Conservation (phyloP, 176 grass and related monocot species). For the Pharus latifolius region DNA sequence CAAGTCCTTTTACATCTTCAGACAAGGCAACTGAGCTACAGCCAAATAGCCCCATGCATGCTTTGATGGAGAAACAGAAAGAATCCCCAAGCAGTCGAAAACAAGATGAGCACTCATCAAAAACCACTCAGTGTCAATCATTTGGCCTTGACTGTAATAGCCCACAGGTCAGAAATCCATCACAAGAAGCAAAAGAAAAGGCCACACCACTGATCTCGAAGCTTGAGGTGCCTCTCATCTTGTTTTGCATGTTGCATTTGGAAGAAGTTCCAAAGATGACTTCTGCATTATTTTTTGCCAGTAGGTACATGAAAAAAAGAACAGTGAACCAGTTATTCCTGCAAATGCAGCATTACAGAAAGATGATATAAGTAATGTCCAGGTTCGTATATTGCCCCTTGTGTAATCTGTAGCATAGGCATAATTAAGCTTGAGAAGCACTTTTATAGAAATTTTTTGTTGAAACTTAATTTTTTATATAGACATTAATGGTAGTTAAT, state of each 20-base stretch:
- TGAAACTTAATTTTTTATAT: no score
- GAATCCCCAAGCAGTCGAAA: constrained; percentile 10
- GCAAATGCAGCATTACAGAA: constrained; percentile 23
- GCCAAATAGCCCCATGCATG: constrained; percentile 21
- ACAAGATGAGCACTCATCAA: constrained; percentile 20
- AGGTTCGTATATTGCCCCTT: constrained; percentile 37
- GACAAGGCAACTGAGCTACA: constrained; percentile 10
- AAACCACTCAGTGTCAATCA: constrained; percentile 16
- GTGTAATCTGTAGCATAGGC: not conserved
- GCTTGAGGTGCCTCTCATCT: constrained; percentile 31
- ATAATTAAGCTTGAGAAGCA: not conserved
- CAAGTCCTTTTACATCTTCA: constrained; percentile 15
- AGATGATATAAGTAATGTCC: constrained; percentile 55
- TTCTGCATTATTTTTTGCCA: constrained; percentile 6
- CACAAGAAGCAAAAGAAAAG: constrained; percentile 23
- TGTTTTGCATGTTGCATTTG: constrained; percentile 4
- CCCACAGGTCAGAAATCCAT: constrained; percentile 17
- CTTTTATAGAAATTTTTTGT: no score
- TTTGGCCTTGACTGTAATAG: constrained; percentile 20
- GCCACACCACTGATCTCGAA: constrained; percentile 10
- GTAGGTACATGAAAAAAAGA: constrained; percentile 42
- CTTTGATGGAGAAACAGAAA: constrained; percentile 34
- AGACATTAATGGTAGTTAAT: no score
- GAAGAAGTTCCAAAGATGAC: not conserved
- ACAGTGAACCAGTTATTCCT: constrained; percentile 10